A percentile compares a stretch with the other conserved stretches of the same genome.
These are phyloP conservation scores for Metschnikowia colocasiae DNA, from an alignment of 805 yeast genomes.

Conservation along the genomic window DNA sequence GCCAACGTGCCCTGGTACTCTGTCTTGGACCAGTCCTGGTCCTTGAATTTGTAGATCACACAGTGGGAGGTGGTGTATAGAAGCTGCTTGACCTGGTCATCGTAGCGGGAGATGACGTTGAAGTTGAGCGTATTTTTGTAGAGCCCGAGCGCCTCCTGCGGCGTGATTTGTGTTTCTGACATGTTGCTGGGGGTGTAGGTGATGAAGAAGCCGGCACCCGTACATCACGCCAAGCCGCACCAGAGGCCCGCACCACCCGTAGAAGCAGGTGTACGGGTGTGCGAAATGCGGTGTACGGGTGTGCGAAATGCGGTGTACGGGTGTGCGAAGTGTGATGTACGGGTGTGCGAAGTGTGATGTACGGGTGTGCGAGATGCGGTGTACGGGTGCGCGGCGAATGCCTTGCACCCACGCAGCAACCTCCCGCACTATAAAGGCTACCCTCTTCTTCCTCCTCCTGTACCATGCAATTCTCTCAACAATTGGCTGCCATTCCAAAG, in stretches of 20 bases:
- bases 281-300: too few species aligned
- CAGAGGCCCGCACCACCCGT: too few species aligned
- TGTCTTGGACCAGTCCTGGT: conserved; percentile 63
- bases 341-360: too few species aligned
- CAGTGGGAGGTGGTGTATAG: conserved; percentile 69
- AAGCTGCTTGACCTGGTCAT: conserved; percentile 64
- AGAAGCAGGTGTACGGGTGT: too few species aligned
- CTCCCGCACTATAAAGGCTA: not conserved
- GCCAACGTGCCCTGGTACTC: conserved; percentile 71
- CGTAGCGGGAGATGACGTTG: conserved; percentile 75
- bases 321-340: too few species aligned
- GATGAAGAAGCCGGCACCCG: not conserved
- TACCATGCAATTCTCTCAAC: not conserved
- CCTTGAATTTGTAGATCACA: conserved; percentile 62
- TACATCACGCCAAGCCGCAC: too few species aligned
- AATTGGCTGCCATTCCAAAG: not conserved
- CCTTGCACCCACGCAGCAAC: not conserved
- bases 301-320: too few species aligned
- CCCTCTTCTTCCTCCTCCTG: too few species aligned
- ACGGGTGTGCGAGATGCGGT: too few species aligned
- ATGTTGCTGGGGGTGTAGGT: not conserved
- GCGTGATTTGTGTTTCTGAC: conserved; percentile 30
- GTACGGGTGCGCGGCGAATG: too few species aligned
- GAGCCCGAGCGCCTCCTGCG: conserved; percentile 50
- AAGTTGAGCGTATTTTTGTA: conserved; percentile 67